Base-by-base conservation (phyloP, 2,329 filamentous ascomycete genomes). In the Neofusicoccum ribis region DNA sequence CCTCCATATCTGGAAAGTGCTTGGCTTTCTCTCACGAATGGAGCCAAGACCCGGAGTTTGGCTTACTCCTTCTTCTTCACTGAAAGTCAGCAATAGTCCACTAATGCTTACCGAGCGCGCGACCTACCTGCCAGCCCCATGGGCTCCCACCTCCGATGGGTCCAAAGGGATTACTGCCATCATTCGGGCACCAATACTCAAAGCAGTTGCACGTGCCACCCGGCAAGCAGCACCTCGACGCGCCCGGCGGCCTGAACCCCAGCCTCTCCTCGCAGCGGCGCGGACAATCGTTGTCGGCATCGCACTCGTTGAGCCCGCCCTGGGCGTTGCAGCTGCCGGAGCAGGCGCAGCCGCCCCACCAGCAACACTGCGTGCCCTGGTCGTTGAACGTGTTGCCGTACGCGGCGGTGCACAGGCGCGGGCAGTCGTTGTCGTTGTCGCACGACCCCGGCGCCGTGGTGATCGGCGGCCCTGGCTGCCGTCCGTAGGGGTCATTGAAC, bases 391-490 rank as follows among this genome's bases (percentile, higher is more conserved):
- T 9, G 17, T 36, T 37, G 20, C 37, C 37, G 39, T 11, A 14
- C 14, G 31, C 23, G 2, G 12, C 3, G 12, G 39, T 2, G 52
- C 52, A 58, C 12, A 58, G 6, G 23, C 52, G 39, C 20, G 52
- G 52, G 52, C 52, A 58, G 52, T 58, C 52, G 36, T 58, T 58
- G 39, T 58, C 39, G 23, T 8, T 5, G 36, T 58, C 52, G 52
- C 52, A 58, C 12, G 14, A 14, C 20, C 37, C 37, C 0, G 37
- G 20, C 1, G 27, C 27, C 5, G 27, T 31, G 5, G 3, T 7
- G 27, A 31, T 31, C 5, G 27, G 27, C 27, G 27, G 27, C 27
- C 27, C 27, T 5, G 27, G 27, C 27, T 31, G 27, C 27, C 6
- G 27, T 5, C 27, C 27, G 27, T 7, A 31, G 1, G 27, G 27